A percentile compares a stretch with the other conserved stretches of the same genome.
phyloP scores from a whole-genome alignment of 345 rosid species.

The Gossypium stocksii region DNA sequence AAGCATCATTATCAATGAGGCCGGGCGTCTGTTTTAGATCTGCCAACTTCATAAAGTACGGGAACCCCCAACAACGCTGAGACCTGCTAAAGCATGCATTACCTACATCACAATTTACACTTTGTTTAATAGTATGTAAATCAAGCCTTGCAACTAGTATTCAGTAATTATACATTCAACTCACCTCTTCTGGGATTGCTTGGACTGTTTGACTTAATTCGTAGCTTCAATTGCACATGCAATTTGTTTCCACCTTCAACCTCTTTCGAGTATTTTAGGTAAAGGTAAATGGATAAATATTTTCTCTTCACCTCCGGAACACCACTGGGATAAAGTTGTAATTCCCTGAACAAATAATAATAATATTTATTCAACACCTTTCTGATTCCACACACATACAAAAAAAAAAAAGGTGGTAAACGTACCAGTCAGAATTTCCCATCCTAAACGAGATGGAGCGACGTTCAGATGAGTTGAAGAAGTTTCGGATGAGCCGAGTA shows the following conservation, averaged over 20 bases:
- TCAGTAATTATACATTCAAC: background rate
- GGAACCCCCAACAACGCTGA: background rate
- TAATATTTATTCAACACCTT: too few species aligned
- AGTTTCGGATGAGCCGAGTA: too few species aligned
- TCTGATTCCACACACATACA: too few species aligned
- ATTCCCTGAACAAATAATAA: background rate
- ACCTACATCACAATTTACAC: background rate
- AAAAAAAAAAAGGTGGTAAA: too few species aligned
- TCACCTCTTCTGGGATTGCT: background rate
- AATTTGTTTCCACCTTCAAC: background rate
- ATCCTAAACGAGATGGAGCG: rapidly evolving
- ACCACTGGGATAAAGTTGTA: background rate
- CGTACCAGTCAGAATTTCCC: background rate
- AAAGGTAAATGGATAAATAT: background rate
- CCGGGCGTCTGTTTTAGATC: background rate
- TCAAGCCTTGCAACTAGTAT: too few species aligned
- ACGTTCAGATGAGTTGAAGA: too few species aligned
- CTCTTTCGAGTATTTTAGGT: background rate
- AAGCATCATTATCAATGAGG: background rate
- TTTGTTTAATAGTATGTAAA: too few species aligned
- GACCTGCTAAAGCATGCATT: background rate
- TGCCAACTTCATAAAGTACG: background rate
- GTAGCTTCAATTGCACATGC: background rate
- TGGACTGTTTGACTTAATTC: background rate
- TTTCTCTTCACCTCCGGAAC: background rate